Evolutionary conservation across 1,284 basidiomycete species (phyloP), one percentile per base, ranked within the genome.

Genomic region (Veloboletus limbatus): DNA sequence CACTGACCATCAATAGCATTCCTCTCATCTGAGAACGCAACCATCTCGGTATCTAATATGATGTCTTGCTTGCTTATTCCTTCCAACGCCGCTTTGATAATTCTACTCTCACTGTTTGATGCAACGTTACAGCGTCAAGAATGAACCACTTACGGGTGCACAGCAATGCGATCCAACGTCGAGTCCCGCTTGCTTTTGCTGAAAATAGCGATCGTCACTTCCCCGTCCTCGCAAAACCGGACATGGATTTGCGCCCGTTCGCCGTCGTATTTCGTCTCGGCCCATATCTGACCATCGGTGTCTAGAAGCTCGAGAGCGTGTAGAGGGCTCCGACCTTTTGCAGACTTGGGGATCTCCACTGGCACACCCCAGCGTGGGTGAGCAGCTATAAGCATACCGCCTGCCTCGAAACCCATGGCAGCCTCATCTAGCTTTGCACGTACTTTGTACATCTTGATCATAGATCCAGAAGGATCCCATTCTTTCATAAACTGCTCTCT

Each of bases 231-330:
- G 6, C 60, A 52, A 4, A 83, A 58, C 53, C 83, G 71, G 20
- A 92, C 76, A 58, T 96, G 92, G 22, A 94, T 90, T 60, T 96
- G 92, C 48, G 81, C 88, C 59, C 91, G 76, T 63, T 94, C 92
- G 6, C 92, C 92, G 52, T 95, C 92, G 62, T 93, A 92, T 65
- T 96, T 95, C 2, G 82, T 90, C 68, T 96, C 92, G 1, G 84
- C 88, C 80, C 85, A 93, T 3, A 92, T 69, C 38, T 60, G 66
- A 6, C 72, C 62, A 2, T 74, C 69, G 1, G 63, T 49, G 10
- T 58, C 54, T 34, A 88, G 76, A 21, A 69, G 65, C 18, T 70
- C 67, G 11, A 92, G 67, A 0, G 82, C 78, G 40, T 86, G 74
- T 5, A 67, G 53, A 28, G 81, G 74, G 9, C 77, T 73, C 41